Evolutionary conservation across 1,284 basidiomycete species (phyloP).

Genomic region (Trichosporon ovoides): DNA sequence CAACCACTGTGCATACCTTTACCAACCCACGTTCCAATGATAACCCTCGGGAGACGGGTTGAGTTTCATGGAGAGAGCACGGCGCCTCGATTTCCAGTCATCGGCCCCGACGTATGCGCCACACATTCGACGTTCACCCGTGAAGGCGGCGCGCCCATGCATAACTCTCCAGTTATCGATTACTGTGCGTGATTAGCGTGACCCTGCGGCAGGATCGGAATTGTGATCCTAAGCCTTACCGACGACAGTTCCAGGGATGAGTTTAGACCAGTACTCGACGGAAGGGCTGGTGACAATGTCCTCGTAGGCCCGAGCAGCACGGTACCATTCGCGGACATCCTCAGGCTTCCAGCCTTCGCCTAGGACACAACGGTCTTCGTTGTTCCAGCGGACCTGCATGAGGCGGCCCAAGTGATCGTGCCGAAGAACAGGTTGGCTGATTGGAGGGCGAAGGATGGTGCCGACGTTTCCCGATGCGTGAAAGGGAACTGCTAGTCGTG

Average conservation of each 20-base stretch:
- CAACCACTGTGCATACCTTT: no score
- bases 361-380: constrained; percentile 82
- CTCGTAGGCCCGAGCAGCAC: constrained; percentile 75
- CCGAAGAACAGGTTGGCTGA: constrained; percentile 56
- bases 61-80: constrained; percentile 52
- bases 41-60: no score
- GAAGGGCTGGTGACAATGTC: constrained; percentile 67
- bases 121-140: constrained; percentile 83
- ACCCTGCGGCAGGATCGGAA: no score
- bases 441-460: constrained; percentile 61
- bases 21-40: not conserved
- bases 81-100: constrained; percentile 73
- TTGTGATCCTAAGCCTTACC: constrained; percentile 53
- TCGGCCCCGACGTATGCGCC: constrained; percentile 92
- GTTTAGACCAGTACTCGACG: constrained; percentile 85
- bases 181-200: constrained; percentile 53
- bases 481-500: constrained; percentile 64
- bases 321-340: constrained; percentile 73
- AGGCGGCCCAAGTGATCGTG: constrained; percentile 64
- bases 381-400: constrained; percentile 84
- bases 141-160: constrained; percentile 85
- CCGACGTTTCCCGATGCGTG: constrained; percentile 80
- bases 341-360: constrained; percentile 55
- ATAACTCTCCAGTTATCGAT: constrained; percentile 92
- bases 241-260: constrained; percentile 77